These are phyloP conservation scores for Penicillium italicum DNA, from an alignment of 2,329 filamentous ascomycete genomes.

Conservation along the genomic window DNA sequence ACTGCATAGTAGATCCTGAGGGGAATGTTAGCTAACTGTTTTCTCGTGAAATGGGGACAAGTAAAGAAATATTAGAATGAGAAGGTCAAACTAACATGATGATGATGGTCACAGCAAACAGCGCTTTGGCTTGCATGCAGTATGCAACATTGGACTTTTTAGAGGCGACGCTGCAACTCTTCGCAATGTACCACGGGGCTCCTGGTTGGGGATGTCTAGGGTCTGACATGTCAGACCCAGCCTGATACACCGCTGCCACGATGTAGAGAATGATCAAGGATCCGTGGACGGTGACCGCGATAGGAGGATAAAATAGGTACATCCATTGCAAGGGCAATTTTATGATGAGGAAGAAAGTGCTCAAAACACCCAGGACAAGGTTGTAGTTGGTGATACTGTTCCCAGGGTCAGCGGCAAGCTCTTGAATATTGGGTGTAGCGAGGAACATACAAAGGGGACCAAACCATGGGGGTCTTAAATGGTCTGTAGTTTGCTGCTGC, in stretches of 20 bases:
- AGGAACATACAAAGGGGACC: slow-evolving; percentile 56
- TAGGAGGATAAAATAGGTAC: slow-evolving; percentile 54
- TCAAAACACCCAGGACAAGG: slow-evolving; percentile 58
- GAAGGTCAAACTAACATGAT: slow-evolving; percentile 45
- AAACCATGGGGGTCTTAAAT: slow-evolving; percentile 53
- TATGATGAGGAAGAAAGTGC: slow-evolving; percentile 58
- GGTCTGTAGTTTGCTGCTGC: slow-evolving; percentile 57
- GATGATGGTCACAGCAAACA: slow-evolving; percentile 55
- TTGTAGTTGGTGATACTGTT: slow-evolving; percentile 59
- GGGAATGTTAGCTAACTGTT: slow-evolving; percentile 9
- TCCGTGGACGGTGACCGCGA: slow-evolving; percentile 53
- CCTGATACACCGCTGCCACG: slow-evolving; percentile 55
- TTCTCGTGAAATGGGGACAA: background rate
- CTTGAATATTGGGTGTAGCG: background rate
- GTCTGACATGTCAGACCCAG: slow-evolving; percentile 57
- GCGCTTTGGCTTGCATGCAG: slow-evolving; percentile 58
- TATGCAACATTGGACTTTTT: slow-evolving; percentile 49
- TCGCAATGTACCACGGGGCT: slow-evolving; percentile 62
- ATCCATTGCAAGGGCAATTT: slow-evolving; percentile 57
- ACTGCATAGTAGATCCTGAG: slow-evolving; percentile 49
- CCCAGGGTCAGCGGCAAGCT: background rate
- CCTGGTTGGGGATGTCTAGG: slow-evolving; percentile 52
- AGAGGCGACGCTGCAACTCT: slow-evolving; percentile 54
- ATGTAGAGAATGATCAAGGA: slow-evolving; percentile 52
- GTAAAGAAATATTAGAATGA: background rate